These are phyloP conservation scores for Fusarium nanum DNA, from an alignment of 2,329 filamentous ascomycete genomes.

Conservation along the genomic window DNA sequence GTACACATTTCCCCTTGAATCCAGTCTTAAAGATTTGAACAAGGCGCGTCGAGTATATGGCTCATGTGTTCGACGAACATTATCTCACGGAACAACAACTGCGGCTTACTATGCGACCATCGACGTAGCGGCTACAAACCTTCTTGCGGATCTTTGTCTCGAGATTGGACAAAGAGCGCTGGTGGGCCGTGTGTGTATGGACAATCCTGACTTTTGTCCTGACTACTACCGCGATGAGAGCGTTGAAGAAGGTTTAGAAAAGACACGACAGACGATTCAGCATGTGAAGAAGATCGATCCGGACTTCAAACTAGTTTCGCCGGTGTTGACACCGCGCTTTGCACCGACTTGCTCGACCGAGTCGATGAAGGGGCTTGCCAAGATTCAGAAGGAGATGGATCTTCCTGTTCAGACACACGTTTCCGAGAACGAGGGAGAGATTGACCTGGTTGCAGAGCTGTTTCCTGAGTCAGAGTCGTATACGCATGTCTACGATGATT, in stretches of 20 bases:
- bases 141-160: conserved; percentile 87
- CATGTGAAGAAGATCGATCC: conserved; percentile 79
- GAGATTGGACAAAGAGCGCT: conserved; percentile 86
- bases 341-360: conserved; percentile 70
- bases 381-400: conserved; percentile 69
- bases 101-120: conserved; percentile 95
- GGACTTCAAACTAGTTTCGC: conserved; percentile 70
- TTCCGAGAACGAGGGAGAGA: conserved; percentile 82
- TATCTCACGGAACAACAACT: conserved; percentile 91
- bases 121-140: conserved; percentile 87
- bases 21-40: conserved; percentile 72
- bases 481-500: conserved; percentile 80
- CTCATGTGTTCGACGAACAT: conserved; percentile 80
- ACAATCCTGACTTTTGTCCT: conserved; percentile 73
- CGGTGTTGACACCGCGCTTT: conserved; percentile 82
- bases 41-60: conserved; percentile 80
- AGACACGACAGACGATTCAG: conserved; percentile 69
- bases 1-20: conserved; percentile 95
- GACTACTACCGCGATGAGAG: conserved; percentile 83
- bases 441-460: conserved; percentile 74
- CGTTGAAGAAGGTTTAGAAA: conserved; percentile 65
- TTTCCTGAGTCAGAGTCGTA: conserved; percentile 77
- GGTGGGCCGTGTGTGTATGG: conserved; percentile 96
- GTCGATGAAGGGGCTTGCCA: conserved; percentile 72
- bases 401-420: conserved; percentile 90